These are phyloP conservation scores for Wallemia ichthyophaga DNA, from an alignment of 1,284 basidiomycete genomes.

Conservation along the genomic window DNA sequence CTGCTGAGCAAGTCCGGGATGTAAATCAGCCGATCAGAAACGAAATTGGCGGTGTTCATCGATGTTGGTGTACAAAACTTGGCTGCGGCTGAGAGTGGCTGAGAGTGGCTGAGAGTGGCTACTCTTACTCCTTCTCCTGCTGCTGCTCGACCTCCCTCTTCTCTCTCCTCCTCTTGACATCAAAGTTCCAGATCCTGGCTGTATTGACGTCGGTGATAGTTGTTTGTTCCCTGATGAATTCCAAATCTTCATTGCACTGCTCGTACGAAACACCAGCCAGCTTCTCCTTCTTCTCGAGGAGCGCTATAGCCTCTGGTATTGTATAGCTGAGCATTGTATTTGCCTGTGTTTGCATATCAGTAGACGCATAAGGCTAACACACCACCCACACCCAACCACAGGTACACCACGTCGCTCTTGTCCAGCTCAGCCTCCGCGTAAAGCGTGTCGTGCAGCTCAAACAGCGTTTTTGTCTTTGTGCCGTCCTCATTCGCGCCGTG, in stretches of 20 bases:
- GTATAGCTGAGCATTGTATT: conserved; percentile 96
- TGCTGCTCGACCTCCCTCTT: conserved; percentile 8
- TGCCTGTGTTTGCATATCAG: conserved; percentile 25
- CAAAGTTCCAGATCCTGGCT: conserved; percentile 86
- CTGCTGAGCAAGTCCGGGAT: neutral
- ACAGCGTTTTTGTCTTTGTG: conserved; percentile 49
- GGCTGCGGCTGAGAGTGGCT: no score
- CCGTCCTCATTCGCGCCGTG: conserved; percentile 32
- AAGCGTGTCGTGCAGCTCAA: conserved; percentile 85
- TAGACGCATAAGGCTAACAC: no score
- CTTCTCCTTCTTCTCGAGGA: conserved; percentile 48
- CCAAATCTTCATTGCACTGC: conserved; percentile 57
- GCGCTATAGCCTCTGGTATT: conserved; percentile 40
- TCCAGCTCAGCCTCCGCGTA: conserved; percentile 69
- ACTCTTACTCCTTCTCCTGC: neutral
- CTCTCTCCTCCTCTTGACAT: conserved; percentile 52
- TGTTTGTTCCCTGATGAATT: conserved; percentile 77
- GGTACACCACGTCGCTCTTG: conserved; percentile 58
- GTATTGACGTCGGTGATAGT: conserved; percentile 98
- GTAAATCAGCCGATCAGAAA: neutral
- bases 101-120: neutral
- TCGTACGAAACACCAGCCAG: conserved; percentile 36
- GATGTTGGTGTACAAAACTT: neutral
- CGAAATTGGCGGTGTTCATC: neutral
- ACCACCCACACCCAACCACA: conserved; percentile 85